phyloP scores from a whole-genome alignment of 2,329 filamentous ascomycete species.

The Cytospora paraplurivora region DNA sequence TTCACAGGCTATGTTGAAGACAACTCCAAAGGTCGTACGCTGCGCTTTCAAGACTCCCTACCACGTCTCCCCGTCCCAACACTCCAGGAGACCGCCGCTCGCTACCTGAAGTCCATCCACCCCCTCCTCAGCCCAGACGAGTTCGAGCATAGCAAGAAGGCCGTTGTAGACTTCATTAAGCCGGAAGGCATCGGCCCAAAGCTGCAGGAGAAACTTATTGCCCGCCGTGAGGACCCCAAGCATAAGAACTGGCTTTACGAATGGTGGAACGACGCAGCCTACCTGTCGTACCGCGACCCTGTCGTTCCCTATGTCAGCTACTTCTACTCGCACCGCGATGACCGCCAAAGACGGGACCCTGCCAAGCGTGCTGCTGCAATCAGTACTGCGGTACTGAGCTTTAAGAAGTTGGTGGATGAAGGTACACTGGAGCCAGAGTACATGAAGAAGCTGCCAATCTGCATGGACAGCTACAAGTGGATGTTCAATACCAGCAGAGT shows the following conservation, averaged over 20 bases:
- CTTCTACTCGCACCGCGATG: slow-evolving; percentile 98
- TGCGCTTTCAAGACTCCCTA: slow-evolving; percentile 84
- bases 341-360: slow-evolving; percentile 82
- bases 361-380: slow-evolving; percentile 92
- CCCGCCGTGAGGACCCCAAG: slow-evolving; percentile 75
- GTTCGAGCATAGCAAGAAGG: slow-evolving; percentile 73
- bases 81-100: slow-evolving; percentile 77
- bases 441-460: slow-evolving; percentile 96
- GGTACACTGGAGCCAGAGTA: slow-evolving; percentile 92
- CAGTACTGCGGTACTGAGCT: slow-evolving; percentile 81
- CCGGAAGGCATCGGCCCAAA: slow-evolving; percentile 81
- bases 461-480: slow-evolving; percentile 97
- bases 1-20: slow-evolving; percentile 75
- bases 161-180: slow-evolving; percentile 83
- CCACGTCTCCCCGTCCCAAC: slow-evolving; percentile 77
- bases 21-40: slow-evolving; percentile 75
- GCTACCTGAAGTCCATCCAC: slow-evolving; percentile 79
- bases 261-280: slow-evolving; percentile 97
- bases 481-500: slow-evolving; percentile 97
- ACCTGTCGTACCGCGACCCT: slow-evolving; percentile 90
- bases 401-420: slow-evolving; percentile 88
- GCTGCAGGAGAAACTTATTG: slow-evolving; percentile 85
- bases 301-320: slow-evolving; percentile 98
- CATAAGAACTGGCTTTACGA: slow-evolving; percentile 93
- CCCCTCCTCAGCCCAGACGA: slow-evolving; percentile 71